phyloP scores from a whole-genome alignment of 2,329 filamentous ascomycete species.

The Lasiodiplodia sp. region DNA sequence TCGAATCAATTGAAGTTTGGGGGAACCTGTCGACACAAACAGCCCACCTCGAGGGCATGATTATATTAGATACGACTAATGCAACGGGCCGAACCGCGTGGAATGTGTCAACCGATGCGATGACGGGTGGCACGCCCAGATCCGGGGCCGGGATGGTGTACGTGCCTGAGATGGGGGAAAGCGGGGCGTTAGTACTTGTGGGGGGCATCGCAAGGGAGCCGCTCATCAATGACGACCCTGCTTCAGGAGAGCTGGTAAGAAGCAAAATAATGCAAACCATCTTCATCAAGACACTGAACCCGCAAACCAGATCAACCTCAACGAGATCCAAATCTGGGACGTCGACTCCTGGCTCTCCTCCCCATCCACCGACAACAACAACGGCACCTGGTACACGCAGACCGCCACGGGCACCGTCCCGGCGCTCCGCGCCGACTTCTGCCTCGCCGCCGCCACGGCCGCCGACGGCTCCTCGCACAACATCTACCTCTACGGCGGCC shows the following conservation, averaged over 20 bases:
- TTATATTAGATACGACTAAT: conserved; percentile 3
- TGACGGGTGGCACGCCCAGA: background rate
- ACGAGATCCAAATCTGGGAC: conserved; percentile 5
- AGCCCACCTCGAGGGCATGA: conserved; percentile 7
- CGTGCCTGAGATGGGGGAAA: background rate
- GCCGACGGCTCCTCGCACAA: conserved; percentile 57
- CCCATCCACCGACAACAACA: background rate
- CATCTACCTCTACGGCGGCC: conserved; percentile 59
- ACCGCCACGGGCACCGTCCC: conserved; percentile 52
- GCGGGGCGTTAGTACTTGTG: background rate
- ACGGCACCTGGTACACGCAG: conserved; percentile 52
- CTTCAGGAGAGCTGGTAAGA: conserved; percentile 11
- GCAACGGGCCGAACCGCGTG: background rate
- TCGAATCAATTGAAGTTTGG: background rate
- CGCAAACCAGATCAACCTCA: background rate
- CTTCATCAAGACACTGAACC: no score
- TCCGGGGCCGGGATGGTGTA: background rate
- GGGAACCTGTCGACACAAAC: conserved; percentile 2
- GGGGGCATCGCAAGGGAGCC: conserved; percentile 4
- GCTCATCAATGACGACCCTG: background rate
- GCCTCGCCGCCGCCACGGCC: conserved; percentile 50
- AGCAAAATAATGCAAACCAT: background rate
- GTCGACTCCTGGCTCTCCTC: conserved; percentile 5
- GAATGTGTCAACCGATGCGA: background rate
- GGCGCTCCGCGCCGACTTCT: conserved; percentile 53